Conservation (phyloP, 495 filamentous ascomycete species). For the Penicillium atrosanguineum region DNA sequence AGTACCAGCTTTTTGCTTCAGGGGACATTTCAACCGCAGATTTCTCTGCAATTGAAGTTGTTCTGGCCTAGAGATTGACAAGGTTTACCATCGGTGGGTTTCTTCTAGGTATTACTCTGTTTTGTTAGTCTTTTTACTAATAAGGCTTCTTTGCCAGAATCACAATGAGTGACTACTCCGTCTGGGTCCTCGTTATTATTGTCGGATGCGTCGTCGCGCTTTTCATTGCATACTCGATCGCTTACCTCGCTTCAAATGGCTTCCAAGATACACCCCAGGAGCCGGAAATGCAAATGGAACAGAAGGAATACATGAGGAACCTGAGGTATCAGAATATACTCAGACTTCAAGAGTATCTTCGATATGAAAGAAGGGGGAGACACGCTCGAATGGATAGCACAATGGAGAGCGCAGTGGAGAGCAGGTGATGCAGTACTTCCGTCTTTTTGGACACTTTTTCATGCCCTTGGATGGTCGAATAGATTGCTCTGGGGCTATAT, state of each 20-base stretch:
- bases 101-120: neutral
- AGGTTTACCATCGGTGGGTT: too few species aligned
- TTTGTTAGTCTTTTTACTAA: neutral
- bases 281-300: constrained; percentile 16
- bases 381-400: neutral
- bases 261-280: constrained; percentile 8
- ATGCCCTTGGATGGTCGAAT: too few species aligned
- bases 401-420: too few species aligned
- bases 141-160: neutral
- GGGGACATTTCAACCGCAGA: neutral
- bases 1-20: neutral
- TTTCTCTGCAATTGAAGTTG: neutral
- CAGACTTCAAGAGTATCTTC: neutral
- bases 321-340: constrained; percentile 14
- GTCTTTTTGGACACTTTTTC: too few species aligned
- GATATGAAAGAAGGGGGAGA: neutral
- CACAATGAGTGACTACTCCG: neutral
- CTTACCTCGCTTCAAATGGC: constrained; percentile 18
- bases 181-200: constrained; percentile 23
- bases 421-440: too few species aligned
- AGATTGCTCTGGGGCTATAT: too few species aligned
- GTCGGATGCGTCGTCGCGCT: constrained; percentile 22
- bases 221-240: constrained; percentile 23
- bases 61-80: neutral
- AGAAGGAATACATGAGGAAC: constrained; percentile 25